Evolutionary conservation across 1,139 yeast genomes (phyloP).

Genomic region (Suhomyces anneliseae): DNA sequence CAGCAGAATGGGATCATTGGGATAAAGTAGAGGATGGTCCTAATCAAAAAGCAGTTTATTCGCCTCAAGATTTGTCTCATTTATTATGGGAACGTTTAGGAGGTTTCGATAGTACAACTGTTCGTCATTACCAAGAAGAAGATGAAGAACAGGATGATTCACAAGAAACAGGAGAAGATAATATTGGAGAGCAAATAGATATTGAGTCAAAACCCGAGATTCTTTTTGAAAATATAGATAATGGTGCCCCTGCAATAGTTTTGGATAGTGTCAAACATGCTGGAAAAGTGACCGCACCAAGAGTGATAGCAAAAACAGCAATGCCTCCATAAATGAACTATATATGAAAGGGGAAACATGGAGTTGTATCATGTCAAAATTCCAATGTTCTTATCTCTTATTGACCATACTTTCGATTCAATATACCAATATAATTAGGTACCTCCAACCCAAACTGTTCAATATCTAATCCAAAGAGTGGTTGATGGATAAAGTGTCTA

Average conservation of each 20-base stretch:
- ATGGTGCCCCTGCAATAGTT: constrained; percentile 41
- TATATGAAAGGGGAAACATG: background rate
- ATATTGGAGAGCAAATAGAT: constrained; percentile 13
- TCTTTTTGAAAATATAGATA: constrained; percentile 37
- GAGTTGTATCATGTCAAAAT: background rate
- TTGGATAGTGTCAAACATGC: constrained; percentile 26
- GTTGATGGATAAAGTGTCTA: too few species aligned
- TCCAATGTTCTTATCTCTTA: background rate
- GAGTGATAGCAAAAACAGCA: constrained; percentile 21
- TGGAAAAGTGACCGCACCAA: constrained; percentile 2
- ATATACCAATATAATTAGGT: too few species aligned
- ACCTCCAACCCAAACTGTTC: too few species aligned
- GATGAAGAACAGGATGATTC: constrained; percentile 12
- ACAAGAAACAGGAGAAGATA: background rate
- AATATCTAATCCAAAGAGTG: too few species aligned
- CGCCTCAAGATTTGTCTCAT: constrained; percentile 45
- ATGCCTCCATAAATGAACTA: constrained; percentile 18
- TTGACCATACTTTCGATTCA: too few species aligned
- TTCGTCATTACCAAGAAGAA: constrained; percentile 28
- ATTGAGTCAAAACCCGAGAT: constrained; percentile 33
- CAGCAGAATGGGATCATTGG: constrained; percentile 50
- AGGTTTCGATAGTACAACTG: constrained; percentile 38
- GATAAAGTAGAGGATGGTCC: constrained; percentile 47
- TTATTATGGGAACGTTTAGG: constrained; percentile 49
- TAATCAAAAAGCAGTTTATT: constrained; percentile 32